phyloP scores from a whole-genome alignment of 371 early-diverging fungal species.

The Massospora cicadina region DNA sequence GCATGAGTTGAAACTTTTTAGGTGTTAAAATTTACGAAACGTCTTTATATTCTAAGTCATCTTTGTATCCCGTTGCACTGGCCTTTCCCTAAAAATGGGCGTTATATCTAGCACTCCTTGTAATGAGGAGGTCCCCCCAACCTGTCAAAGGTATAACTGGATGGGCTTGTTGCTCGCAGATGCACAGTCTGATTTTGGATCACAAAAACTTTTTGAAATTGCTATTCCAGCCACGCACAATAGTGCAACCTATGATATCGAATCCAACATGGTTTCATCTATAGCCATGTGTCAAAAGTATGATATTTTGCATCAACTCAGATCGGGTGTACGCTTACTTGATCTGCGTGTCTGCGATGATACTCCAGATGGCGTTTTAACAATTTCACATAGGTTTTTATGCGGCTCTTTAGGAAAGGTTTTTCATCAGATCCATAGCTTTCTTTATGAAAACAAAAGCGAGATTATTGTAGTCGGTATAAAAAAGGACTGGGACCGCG shows the following conservation, averaged over 20 bases:
- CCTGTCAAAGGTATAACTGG: neutral
- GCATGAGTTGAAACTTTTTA: too few species aligned
- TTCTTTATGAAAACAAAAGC: slow-evolving; percentile 5
- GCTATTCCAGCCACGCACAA: slow-evolving; percentile 10
- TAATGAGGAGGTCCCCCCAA: neutral
- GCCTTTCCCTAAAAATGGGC: slow-evolving; percentile 2
- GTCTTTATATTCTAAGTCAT: too few species aligned
- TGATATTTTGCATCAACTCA: slow-evolving; percentile 2
- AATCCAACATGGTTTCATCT: neutral
- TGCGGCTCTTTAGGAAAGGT: slow-evolving; percentile 6
- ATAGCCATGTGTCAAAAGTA: slow-evolving; percentile 10
- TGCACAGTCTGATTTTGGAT: neutral
- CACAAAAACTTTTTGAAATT: slow-evolving; percentile 5
- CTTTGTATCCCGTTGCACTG: too few species aligned
- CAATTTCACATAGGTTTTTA: slow-evolving; percentile 3
- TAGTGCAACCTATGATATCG: slow-evolving; percentile 5
- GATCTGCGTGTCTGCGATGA: slow-evolving; percentile 10
- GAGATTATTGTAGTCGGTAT: slow-evolving; percentile 5
- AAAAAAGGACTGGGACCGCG: slow-evolving; percentile 11
- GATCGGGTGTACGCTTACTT: neutral
- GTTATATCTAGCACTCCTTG: slow-evolving; percentile 1
- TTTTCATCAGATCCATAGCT: slow-evolving; percentile 5
- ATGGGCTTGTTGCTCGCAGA: neutral
- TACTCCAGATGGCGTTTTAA: neutral
- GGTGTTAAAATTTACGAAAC: too few species aligned